Conservation (phyloP, 2,329 filamentous ascomycete species). For the Zymoseptoria ardabiliae region DNA sequence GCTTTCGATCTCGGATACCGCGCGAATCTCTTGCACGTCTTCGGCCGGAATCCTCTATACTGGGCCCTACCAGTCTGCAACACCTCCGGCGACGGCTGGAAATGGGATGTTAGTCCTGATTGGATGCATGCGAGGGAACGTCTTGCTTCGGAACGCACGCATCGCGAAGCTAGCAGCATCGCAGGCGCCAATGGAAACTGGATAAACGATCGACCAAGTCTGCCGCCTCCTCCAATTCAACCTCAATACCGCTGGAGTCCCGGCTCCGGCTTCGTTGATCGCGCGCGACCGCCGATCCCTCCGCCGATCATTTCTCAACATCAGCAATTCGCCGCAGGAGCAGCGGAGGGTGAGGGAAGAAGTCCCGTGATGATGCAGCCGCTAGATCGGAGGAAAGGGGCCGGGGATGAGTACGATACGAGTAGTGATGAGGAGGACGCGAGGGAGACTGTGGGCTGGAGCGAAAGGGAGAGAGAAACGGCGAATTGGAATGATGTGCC, state of each 20-base stretch:
- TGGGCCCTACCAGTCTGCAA: slow-evolving; percentile 79
- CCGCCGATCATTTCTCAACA: slow-evolving; percentile 2
- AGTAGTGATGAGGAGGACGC: slow-evolving; percentile 19
- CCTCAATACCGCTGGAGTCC: slow-evolving; percentile 23
- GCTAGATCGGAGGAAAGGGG: slow-evolving; percentile 28
- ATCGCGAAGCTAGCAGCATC: slow-evolving; percentile 26
- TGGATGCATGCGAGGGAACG: slow-evolving; percentile 66
- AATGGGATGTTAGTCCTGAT: slow-evolving; percentile 75
- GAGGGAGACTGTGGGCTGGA: not conserved
- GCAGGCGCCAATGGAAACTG: slow-evolving; percentile 9
- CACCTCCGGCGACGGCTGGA: slow-evolving; percentile 87
- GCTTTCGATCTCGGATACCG: slow-evolving; percentile 87
- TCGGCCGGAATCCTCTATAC: slow-evolving; percentile 63
- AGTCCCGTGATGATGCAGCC: slow-evolving; percentile 34
- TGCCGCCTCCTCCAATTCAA: slow-evolving; percentile 4
- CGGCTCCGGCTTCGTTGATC: slow-evolving; percentile 32
- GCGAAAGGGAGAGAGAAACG: slow-evolving; percentile 16
- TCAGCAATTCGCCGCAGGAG: too few species aligned
- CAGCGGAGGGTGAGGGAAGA: slow-evolving; percentile 12
- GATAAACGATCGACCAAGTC: slow-evolving; percentile 3
- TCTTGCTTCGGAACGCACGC: slow-evolving; percentile 40
- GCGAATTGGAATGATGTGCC: slow-evolving; percentile 45
- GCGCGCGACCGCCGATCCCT: slow-evolving; percentile 7
- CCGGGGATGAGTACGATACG: slow-evolving; percentile 30
- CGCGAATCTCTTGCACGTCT: slow-evolving; percentile 71